phyloP scores from a whole-genome alignment of 257 asterid species.

The Avicennia marina region DNA sequence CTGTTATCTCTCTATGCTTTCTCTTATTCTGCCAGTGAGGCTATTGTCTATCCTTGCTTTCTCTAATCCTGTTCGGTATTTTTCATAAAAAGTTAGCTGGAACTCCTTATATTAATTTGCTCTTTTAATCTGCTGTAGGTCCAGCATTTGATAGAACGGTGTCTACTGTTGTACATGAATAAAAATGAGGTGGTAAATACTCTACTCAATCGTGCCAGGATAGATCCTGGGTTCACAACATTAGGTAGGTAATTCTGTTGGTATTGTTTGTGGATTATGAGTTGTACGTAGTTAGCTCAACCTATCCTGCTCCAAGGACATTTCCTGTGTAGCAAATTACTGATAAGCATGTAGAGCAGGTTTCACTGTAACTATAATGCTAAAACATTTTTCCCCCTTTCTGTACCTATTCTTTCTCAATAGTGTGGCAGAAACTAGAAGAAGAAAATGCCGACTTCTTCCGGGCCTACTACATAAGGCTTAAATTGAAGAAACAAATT shows the following conservation, averaged over 20 bases:
- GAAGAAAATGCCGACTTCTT: conserved; percentile 94
- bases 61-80: not conserved
- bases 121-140: conserved; percentile 50
- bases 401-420: conserved; percentile 8
- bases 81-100: not conserved
- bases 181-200: conserved; percentile 93
- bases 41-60: conserved; percentile 4
- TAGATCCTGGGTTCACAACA: conserved; percentile 97
- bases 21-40: conserved; percentile 46
- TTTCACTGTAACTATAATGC: not conserved
- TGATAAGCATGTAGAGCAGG: not conserved
- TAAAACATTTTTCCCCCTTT: not conserved
- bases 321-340: not conserved
- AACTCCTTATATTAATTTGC: conserved; percentile 7
- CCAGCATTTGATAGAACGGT: conserved; percentile 88
- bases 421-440: conserved; percentile 98
- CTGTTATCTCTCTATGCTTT: conserved; percentile 4
- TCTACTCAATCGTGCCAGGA: conserved; percentile 85
- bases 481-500: conserved; percentile 92
- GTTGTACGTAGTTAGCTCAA: not conserved
- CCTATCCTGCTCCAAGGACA: not conserved
- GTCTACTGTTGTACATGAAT: conserved; percentile 90
- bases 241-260: conserved; percentile 58
- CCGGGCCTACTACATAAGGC: conserved; percentile 89
- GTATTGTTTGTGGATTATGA: too few relatives aligned